Conservation (phyloP, 2,329 filamentous ascomycete species). For the Westerdykella sp. region DNA sequence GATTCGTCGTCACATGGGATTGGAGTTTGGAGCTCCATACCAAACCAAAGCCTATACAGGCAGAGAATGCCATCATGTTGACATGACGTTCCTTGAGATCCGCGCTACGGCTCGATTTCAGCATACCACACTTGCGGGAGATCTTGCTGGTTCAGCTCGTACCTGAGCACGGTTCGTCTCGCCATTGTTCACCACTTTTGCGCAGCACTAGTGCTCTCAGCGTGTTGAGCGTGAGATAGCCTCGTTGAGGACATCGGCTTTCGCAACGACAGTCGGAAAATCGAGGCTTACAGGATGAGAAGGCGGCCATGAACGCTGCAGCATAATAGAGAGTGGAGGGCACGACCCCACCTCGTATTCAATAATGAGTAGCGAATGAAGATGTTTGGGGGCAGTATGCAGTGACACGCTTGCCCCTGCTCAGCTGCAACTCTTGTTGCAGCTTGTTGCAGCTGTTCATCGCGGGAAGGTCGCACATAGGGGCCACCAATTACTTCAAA, state of each 20-base stretch:
- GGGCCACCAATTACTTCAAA: constrained; percentile 7
- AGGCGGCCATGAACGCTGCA: constrained; percentile 7
- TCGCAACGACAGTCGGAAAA: constrained; percentile 4
- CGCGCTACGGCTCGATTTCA: constrained; percentile 7
- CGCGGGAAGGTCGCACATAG: constrained; percentile 10
- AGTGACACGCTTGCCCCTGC: constrained; percentile 4
- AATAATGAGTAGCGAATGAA: constrained; percentile 9
- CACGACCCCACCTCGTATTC: constrained; percentile 13
- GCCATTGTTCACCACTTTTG: constrained; percentile 9
- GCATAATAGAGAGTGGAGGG: constrained; percentile 11
- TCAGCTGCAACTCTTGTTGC: constrained; percentile 9
- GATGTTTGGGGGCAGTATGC: constrained; percentile 9
- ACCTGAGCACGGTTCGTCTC: constrained; percentile 22
- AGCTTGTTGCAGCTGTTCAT: constrained; percentile 5
- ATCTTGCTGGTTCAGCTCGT: constrained; percentile 1
- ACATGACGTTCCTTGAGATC: constrained; percentile 26
- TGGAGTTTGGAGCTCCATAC: too few relatives aligned
- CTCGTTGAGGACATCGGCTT: constrained; percentile 6
- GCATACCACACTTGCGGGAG: background rate
- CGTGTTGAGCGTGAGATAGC: constrained; percentile 3
- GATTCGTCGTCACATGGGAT: too few relatives aligned
- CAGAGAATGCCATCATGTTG: constrained; percentile 36
- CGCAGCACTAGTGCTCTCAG: background rate
- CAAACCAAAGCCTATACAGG: constrained; percentile 34
- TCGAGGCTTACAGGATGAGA: constrained; percentile 9